Conservation (phyloP, 768 basidiomycete genomes). For the Phaffia tasmanica region DNA sequence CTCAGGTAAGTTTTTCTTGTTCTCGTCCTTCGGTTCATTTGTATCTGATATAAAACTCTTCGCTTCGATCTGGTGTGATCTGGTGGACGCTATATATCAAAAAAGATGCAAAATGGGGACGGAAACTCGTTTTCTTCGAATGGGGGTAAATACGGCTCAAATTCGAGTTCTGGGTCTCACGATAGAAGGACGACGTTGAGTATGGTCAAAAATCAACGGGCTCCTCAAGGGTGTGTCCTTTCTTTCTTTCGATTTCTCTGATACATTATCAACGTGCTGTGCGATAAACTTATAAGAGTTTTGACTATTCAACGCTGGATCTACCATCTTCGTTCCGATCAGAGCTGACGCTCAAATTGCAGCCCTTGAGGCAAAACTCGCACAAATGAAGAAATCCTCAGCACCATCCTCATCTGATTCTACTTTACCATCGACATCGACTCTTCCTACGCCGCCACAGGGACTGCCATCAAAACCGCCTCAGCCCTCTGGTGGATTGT, state of each 20-base stretch:
- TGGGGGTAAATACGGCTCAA: constrained; percentile 5
- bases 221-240: constrained; percentile 45
- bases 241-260: constrained; percentile 2
- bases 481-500: no score
- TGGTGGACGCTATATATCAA: constrained; percentile 12
- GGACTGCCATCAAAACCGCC: no score
- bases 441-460: no score
- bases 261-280: neutral
- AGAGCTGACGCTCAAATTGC: constrained; percentile 86
- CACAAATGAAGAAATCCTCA: constrained; percentile 51
- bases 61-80: neutral
- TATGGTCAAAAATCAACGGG: constrained; percentile 60
- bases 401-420: no score
- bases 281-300: no score
- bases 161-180: constrained; percentile 36
- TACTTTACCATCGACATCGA: no score
- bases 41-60: neutral
- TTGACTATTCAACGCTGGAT: constrained; percentile 3
- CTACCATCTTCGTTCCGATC: neutral
- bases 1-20: constrained; percentile 48
- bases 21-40: neutral
- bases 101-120: constrained; percentile 2
- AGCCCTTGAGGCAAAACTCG: constrained; percentile 87
- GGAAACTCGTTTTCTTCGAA: constrained; percentile 2
- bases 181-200: constrained; percentile 68